phyloP scores from a whole-genome alignment of 768 basidiomycete species.

The Pleurotus tuber-regium region DNA sequence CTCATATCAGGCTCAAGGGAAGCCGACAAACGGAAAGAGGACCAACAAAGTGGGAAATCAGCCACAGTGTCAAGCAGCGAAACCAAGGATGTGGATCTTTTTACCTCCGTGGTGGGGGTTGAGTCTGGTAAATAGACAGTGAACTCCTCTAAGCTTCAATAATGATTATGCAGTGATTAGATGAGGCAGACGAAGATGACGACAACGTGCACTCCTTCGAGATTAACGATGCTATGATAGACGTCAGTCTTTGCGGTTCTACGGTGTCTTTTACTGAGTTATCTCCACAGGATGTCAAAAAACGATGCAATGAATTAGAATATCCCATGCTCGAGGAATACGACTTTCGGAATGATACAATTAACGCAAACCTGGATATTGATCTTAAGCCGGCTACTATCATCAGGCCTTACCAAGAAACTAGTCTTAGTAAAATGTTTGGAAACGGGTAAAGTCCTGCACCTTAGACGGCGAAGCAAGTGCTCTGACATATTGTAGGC shows the following conservation, averaged over 20 bases:
- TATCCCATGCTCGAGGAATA: slow-evolving; percentile 99
- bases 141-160: too few species aligned
- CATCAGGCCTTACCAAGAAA: slow-evolving; percentile 98
- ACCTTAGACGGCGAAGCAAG: slow-evolving; percentile 8
- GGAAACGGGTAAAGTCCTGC: slow-evolving; percentile 78
- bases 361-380: slow-evolving; percentile 96
- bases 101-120: slow-evolving; percentile 95
- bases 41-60: slow-evolving; percentile 26
- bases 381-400: slow-evolving; percentile 98
- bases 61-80: slow-evolving; percentile 20
- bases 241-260: slow-evolving; percentile 46
- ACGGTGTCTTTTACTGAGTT: slow-evolving; percentile 4
- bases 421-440: slow-evolving; percentile 98
- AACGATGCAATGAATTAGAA: slow-evolving; percentile 93
- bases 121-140: slow-evolving; percentile 62
- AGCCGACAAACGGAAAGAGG: slow-evolving; percentile 68
- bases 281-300: slow-evolving; percentile 79
- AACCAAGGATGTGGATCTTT: slow-evolving; percentile 69
- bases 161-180: too few species aligned
- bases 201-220: slow-evolving; percentile 97
- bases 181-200: slow-evolving; percentile 97
- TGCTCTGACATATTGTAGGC: slow-evolving; percentile 44
- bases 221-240: slow-evolving; percentile 91
- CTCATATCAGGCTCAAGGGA: slow-evolving; percentile 86
- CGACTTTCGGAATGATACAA: slow-evolving; percentile 95